phyloP scores from a whole-genome alignment of 805 yeast species.

The Candida glaebosa region DNA sequence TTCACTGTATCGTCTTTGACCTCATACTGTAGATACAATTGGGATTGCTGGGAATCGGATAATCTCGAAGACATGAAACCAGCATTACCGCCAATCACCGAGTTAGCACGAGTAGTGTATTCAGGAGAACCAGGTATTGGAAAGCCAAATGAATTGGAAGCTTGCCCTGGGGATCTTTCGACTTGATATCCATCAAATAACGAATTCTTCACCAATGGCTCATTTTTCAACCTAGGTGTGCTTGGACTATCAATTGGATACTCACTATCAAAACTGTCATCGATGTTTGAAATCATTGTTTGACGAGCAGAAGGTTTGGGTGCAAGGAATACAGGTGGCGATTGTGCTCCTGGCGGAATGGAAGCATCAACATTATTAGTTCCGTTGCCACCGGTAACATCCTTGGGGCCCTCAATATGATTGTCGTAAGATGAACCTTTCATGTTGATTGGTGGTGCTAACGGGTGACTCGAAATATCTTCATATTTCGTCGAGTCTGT shows the following conservation, averaged over 20 bases:
- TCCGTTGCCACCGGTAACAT: neutral
- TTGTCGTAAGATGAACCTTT: neutral
- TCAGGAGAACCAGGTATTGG: slow-evolving; percentile 47
- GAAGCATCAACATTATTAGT: neutral
- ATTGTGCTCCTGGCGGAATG: neutral
- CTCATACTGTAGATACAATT: slow-evolving; percentile 42
- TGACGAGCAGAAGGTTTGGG: neutral
- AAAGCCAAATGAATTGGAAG: slow-evolving; percentile 27
- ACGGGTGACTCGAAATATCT: neutral
- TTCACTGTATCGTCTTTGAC: slow-evolving; percentile 43
- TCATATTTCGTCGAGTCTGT: no score
- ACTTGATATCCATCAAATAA: neutral
- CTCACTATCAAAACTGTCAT: slow-evolving; percentile 28
- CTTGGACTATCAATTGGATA: slow-evolving; percentile 10
- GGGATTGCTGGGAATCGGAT: slow-evolving; percentile 43
- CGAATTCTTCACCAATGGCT: slow-evolving; percentile 5
- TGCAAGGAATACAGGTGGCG: neutral
- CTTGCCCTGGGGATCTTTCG: neutral
- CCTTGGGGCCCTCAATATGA: no score
- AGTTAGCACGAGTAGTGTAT: slow-evolving; percentile 41
- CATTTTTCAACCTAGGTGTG: slow-evolving; percentile 5
- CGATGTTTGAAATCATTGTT: slow-evolving; percentile 18
- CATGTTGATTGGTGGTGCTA: neutral
- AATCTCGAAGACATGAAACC: slow-evolving; percentile 38
- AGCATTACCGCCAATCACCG: slow-evolving; percentile 32